Evolutionary conservation across 2,329 filamentous ascomycete genomes (phyloP), one percentile per base, ranked within the genome.

Genomic region (Sporothrix luriei): DNA sequence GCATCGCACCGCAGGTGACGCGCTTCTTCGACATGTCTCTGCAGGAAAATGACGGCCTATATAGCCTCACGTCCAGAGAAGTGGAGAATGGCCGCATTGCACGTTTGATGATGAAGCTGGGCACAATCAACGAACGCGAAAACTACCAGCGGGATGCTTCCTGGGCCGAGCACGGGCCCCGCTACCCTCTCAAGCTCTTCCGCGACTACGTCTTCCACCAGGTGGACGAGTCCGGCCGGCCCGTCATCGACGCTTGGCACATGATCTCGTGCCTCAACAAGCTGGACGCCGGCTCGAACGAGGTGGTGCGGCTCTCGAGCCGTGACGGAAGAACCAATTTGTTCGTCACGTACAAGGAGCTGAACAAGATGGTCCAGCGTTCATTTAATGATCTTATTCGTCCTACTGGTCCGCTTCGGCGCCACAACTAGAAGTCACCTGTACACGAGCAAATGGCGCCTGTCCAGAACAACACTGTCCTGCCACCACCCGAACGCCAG

Each of bases 201-300:
- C 88, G 95, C 65, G 95, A 99, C 80, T 98, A 96, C 75, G 92
- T 97, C 52, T 99, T 98, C 80, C 95, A 99, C 78, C 94, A 97
- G 76, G 93, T 97, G 14, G 93, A 98, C 77, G 86, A 87, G 40
- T 88, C 92, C 70, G 93, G 93, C 16, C 90, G 91, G 68, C 91
- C 95, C 0, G 90, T 94, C 1, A 84, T 97, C 5, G 92, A 97
- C 77, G 83, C 97, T 70, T 94, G 91, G 3, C 94, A 98, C 80
- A 92, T 98, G 73, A 79, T 99, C 59, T 87, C 86, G 33, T 94
- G 91, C 76, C 80, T 99, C 74, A 97, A 96, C 81, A 97, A 97
- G 78, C 83, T 99, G 68, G 95, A 99, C 79, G 92, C 93, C 0
- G 95, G 94, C 0, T 88, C 87, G 2, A 93, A 96, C 33, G 95